Evolutionary conservation across 768 basidiomycete genomes (phyloP), one percentile per base, ranked within the genome.

Genomic region (Paxillus involutus): DNA sequence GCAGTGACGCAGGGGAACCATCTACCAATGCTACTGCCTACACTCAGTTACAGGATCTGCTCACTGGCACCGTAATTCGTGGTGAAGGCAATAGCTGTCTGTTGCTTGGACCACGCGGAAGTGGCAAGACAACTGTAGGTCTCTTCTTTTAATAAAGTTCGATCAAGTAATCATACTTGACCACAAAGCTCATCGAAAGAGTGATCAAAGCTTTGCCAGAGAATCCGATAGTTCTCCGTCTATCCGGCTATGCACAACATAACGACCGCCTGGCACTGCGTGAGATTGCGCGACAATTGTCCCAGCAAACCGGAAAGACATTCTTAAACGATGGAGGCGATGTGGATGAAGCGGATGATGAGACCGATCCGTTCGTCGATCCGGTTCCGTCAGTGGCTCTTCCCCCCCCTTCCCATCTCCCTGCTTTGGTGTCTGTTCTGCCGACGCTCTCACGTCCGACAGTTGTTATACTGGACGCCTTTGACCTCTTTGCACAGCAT

Each of bases 81-180:
- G 89, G 88, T 10, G 95, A 98, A 75, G 94, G 95, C 3, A 98
- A 98, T 58, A 96, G 94, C 53, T 97, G 94, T 64, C 77, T 97
- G 51, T 65, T 98, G 3, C 76, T 94, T 42, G 95, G 95, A 17
- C 87, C 92, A 2, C 78, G 86, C 55, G 91, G 92, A 14, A 89
- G 87, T 57, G 95, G 94, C 17, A 97, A 98, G 73, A 87, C 89
- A 1, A 76, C 77, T 55, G 91, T 92, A 67, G 62, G 52, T 54
- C 45, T 47, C 54, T 40, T 44, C 29, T 30, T 33, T 44, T 46
- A 14, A 41, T 21, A 14, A 51, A 39, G 14, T 7, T 29, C 48
- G 24, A 44, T 45, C 26, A 37, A 47, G 57, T 53, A 59, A 40
- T 44, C 52, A 40, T 36, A 33, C 17, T 52, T 32, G 9, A 6